A percentile compares a stretch with the other conserved stretches of the same genome.
Evolutionary conservation across 1,284 basidiomycete species (phyloP).

Genomic region (Ustilago bromivora): DNA sequence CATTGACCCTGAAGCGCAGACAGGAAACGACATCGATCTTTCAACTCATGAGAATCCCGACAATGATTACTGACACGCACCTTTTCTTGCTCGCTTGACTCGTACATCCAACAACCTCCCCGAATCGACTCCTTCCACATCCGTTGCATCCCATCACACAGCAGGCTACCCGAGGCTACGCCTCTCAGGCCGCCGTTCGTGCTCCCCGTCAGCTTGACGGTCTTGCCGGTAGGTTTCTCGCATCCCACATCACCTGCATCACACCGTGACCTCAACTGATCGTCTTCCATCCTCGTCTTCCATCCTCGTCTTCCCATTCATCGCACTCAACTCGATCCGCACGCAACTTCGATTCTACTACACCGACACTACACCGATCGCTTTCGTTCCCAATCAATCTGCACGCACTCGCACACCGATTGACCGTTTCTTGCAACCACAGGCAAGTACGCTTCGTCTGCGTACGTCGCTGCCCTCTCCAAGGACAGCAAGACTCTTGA

Average conservation of each 20-base stretch:
- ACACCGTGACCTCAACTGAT: not conserved
- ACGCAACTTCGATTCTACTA: not conserved
- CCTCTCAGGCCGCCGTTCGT: slow-evolving; percentile 62
- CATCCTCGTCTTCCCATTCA: not conserved
- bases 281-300: not conserved
- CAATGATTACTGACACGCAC: not conserved
- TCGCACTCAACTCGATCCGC: not conserved
- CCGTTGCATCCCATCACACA: not conserved
- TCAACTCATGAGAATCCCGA: not conserved
- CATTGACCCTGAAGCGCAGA: not conserved
- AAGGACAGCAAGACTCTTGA: slow-evolving; percentile 73
- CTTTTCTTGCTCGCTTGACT: not conserved
- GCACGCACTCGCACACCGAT: not conserved
- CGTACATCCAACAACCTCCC: not conserved
- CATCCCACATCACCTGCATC: not conserved
- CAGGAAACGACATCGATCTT: not conserved
- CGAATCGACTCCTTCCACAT: not conserved
- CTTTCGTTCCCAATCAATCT: not conserved
- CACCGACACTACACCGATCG: not conserved
- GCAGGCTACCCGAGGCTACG: slow-evolving; percentile 67
- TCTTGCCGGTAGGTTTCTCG: slow-evolving; percentile 55
- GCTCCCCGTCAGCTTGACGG: slow-evolving; percentile 65
- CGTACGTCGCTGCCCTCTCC: slow-evolving; percentile 89
- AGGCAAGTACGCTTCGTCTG: slow-evolving; percentile 92
- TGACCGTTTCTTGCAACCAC: slow-evolving; percentile 70